phyloP scores from a whole-genome alignment of 2,329 filamentous ascomycete genomes.

The Diaporthe aspalathi region DNA sequence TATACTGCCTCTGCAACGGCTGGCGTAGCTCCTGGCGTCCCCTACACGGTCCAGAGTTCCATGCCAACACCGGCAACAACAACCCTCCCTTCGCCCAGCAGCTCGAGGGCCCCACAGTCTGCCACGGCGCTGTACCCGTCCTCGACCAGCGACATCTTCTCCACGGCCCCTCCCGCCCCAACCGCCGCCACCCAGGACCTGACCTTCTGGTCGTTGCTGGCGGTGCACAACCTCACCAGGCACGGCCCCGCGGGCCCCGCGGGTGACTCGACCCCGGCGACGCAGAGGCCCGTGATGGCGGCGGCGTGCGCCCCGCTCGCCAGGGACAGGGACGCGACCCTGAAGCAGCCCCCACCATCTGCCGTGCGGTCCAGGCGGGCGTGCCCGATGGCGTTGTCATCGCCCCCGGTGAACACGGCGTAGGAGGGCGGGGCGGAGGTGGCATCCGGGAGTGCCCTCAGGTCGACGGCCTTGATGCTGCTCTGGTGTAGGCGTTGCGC shows the following conservation, averaged over 20 bases:
- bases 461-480: constrained; percentile 76
- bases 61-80: constrained; percentile 60
- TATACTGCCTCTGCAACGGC: background rate
- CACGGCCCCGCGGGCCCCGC: constrained; percentile 40
- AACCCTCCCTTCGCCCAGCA: constrained; percentile 48
- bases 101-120: constrained; percentile 65
- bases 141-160: constrained; percentile 55
- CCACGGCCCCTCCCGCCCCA: constrained; percentile 10
- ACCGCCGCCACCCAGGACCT: constrained; percentile 61
- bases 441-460: constrained; percentile 44
- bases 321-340: constrained; percentile 43
- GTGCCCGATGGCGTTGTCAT: constrained; percentile 84
- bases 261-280: constrained; percentile 47
- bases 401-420: constrained; percentile 80
- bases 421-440: constrained; percentile 42
- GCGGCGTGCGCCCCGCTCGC: constrained; percentile 75
- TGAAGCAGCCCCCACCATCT: constrained; percentile 35
- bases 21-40: too few relatives aligned
- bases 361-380: constrained; percentile 55
- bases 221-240: constrained; percentile 52
- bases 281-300: constrained; percentile 70
- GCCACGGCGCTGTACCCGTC: constrained; percentile 70
- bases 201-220: constrained; percentile 72
- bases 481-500: constrained; percentile 77
- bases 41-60: constrained; percentile 54